Conservation (phyloP, 495 filamentous ascomycete species). For the Xylaria acuta region DNA sequence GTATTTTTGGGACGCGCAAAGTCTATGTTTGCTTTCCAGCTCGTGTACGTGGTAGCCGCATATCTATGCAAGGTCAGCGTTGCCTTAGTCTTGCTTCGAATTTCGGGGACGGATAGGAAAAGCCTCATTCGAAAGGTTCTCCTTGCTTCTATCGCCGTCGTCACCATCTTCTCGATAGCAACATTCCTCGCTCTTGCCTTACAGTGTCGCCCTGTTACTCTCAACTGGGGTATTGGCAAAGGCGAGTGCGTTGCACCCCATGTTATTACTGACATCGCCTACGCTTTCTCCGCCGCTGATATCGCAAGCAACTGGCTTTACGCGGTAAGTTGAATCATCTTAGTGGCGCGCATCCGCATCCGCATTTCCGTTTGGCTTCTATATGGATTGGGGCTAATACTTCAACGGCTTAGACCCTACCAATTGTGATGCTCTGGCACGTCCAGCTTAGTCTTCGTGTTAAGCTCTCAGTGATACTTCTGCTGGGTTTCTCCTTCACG, state of each 20-base stretch:
- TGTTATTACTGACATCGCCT: slow-evolving; percentile 20
- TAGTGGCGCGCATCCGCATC: neutral
- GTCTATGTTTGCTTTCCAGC: slow-evolving; percentile 22
- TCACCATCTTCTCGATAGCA: slow-evolving; percentile 18
- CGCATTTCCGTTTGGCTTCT: neutral
- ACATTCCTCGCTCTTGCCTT: slow-evolving; percentile 18
- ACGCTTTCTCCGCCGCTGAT: slow-evolving; percentile 22
- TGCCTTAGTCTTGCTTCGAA: slow-evolving; percentile 21
- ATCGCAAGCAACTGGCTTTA: slow-evolving; percentile 25
- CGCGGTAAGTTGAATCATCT: neutral
- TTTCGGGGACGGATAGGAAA: slow-evolving; percentile 14
- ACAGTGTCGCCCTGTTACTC: slow-evolving; percentile 22
- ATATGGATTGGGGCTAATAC: neutral
- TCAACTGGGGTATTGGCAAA: slow-evolving; percentile 22
- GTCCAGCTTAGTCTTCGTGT: slow-evolving; percentile 21
- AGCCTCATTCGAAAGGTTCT: slow-evolving; percentile 19
- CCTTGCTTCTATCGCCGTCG: neutral
- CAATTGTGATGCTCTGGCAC: slow-evolving; percentile 20
- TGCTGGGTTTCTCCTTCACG: slow-evolving; percentile 23
- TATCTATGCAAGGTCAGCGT: slow-evolving; percentile 23
- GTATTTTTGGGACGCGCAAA: neutral
- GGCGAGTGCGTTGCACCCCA: slow-evolving; percentile 12
- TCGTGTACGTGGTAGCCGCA: slow-evolving; percentile 20
- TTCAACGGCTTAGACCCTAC: neutral
- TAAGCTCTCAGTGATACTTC: slow-evolving; percentile 19